Base-by-base conservation (phyloP, 192 early-diverging fungal species). In the Physocladia obscura region DNA sequence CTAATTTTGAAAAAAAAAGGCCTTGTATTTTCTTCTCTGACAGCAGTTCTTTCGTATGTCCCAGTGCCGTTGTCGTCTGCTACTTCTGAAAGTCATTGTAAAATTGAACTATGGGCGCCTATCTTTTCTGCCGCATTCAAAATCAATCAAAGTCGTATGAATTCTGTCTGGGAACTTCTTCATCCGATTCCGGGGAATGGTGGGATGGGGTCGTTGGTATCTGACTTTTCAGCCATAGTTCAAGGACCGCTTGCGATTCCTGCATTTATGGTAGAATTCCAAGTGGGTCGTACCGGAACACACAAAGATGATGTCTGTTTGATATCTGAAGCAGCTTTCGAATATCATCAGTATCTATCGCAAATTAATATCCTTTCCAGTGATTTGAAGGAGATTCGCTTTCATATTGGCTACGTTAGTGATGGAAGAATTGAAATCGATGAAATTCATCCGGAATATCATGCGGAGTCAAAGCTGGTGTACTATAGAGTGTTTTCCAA, bases 261-360 rank as follows among this genome's bases (percentile, higher is more conserved):
- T 22, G 26, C 24, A 0, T 55, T 55, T 55, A 13, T 55, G 52
- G 52, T 55, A 11, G 52, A 55, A 24, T 55, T 55, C 27, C n/a
- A 55, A 55, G 52, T 55, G 0, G 52, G 52, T 22, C 17, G 52
- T 0, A 0, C 13, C 0, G 52, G 52, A 55, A 11, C 24, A 22
- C 52, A 55, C 52, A 55, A 55, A 27, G 52, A 55, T 0, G 52
- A 55, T 24, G 52, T 55, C 0, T 55, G 52, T 27, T 55, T 55
- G 52, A 55, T 55, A 0, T 55, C 52, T 0, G 52, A 55, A 55
- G 0, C 52, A 0, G 0, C 24, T 24, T 55, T 55, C 27, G 52
- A 55, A 47, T 47, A 47, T 47, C 44, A 47, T n/a, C 44, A 47
- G 44, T 47, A 47, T n/a, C n/a, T n/a, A n/a, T n/a, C n/a, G n/a